Base-by-base conservation (phyloP, 106 monocot genomes). In the Dendrobium nobile region DNA sequence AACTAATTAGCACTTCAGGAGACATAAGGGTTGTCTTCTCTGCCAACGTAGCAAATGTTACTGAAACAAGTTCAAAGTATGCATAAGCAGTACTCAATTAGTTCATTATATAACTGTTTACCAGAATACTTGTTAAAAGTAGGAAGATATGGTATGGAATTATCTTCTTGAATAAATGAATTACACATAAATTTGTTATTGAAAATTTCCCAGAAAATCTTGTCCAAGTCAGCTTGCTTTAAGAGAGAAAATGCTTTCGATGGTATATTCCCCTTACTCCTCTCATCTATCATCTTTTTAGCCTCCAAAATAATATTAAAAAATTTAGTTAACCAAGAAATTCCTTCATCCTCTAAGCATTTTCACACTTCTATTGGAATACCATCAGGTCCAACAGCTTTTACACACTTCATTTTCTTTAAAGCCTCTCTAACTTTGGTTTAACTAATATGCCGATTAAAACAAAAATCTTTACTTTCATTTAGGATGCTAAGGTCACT, bases 1-100 rank as follows among this genome's bases (percentile, higher is more conserved):
- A 92, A 64, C 78, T 79, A 43, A 91, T 56, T 78, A 99, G 91
- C 15, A 95, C 95, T 86, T 99, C 98, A 79, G 98, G 98, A 83
- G 98, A 93, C 88, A 99, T 91, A 51, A 99, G 89, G 20, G 98
- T 95, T 0, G 98, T 95, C 83, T 95, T 99, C 85, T 99, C 98
- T 58, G 85, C 85, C 11, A 99, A 79, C 72, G 82, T 87, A 84
- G 92, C 85, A 86, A 92, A 99, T 72, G 94, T 95, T 75, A 95
- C 95, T 99, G 93, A 68, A 76, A 87, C 47, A 42, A 82, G 68
- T 40, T 82, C 61, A 79, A 77, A 27, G 20, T 24, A 76, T 48
- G 26, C 13, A 76, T 75, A 7, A 43, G 74, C 5, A 72, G 40
- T 72, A 37, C 16, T 72, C 41, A 43, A 74, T 74, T n/a, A 74